Evolutionary conservation across 257 asterid species (phyloP).

Genomic region (Nicotiana sylvestris): DNA sequence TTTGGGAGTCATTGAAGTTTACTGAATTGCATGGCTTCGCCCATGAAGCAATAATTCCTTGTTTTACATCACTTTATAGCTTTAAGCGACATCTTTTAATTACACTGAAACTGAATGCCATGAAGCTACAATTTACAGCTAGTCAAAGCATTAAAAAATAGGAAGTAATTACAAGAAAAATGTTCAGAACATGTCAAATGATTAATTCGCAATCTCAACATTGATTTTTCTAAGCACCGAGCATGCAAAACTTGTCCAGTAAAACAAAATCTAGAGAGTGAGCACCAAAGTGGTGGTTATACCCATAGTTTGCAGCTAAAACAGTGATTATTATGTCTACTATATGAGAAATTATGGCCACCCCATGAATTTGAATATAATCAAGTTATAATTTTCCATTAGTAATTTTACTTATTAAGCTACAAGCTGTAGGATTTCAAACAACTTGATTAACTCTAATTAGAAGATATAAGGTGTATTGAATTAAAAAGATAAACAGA

Average conservation of each 20-base stretch:
- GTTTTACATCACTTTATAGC: not conserved
- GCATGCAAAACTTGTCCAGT: not conserved
- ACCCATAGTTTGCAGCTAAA: not conserved
- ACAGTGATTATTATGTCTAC: not conserved
- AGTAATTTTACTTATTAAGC: not conserved
- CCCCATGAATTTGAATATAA: not conserved
- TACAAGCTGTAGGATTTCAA: not conserved
- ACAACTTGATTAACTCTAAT: not conserved
- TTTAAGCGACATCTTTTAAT: not conserved
- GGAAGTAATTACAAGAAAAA: not conserved
- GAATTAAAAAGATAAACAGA: not conserved
- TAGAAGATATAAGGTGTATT: not conserved
- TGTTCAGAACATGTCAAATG: not conserved
- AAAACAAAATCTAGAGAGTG: not conserved
- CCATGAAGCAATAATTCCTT: not conserved
- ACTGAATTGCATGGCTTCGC: not conserved
- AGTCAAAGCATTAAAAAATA: not conserved
- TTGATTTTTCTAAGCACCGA: not conserved
- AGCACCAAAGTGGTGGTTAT: not conserved
- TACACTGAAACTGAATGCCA: too few species aligned
- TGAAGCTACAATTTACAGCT: not conserved
- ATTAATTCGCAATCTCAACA: not conserved
- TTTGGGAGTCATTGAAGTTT: not conserved
- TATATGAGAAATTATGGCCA: not conserved
- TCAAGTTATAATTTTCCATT: not conserved